Evolutionary conservation across 495 filamentous ascomycete genomes (phyloP).

Genomic region (Aspergillus kassunensis): DNA sequence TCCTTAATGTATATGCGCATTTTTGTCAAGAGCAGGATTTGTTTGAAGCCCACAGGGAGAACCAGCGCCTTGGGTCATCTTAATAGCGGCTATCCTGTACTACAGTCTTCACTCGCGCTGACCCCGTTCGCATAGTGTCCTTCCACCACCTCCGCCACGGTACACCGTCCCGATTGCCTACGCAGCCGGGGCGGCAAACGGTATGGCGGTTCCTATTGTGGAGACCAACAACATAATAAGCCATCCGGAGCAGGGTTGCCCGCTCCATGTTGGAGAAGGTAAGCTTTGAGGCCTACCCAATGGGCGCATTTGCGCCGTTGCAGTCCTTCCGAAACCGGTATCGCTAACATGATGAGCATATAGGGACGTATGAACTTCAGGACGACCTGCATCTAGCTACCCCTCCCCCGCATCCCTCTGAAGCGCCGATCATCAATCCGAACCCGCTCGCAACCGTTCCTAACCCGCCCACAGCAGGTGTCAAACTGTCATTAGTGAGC

Average conservation of each 20-base stretch:
- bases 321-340: too few relatives aligned
- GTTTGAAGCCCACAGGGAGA: too few relatives aligned
- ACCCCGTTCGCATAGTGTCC: slow-evolving; percentile 50
- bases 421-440: slow-evolving; percentile 75
- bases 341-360: slow-evolving; percentile 16
- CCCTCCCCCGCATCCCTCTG: slow-evolving; percentile 90
- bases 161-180: slow-evolving; percentile 67
- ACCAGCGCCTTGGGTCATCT: too few relatives aligned
- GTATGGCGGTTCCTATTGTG: slow-evolving; percentile 64
- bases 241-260: slow-evolving; percentile 65
- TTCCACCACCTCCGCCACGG: slow-evolving; percentile 80
- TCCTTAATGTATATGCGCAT: too few relatives aligned
- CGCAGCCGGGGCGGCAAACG: slow-evolving; percentile 59
- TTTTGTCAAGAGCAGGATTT: too few relatives aligned
- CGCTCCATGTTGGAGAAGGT: slow-evolving; percentile 93
- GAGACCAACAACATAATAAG: slow-evolving; percentile 88
- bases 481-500: slow-evolving; percentile 75
- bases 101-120: slow-evolving; percentile 4
- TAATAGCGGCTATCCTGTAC: too few relatives aligned
- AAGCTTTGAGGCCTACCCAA: slow-evolving; percentile 7
- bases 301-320: slow-evolving; percentile 6
- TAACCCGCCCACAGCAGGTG: slow-evolving; percentile 74
- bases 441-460: slow-evolving; percentile 87
- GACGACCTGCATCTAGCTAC: slow-evolving; percentile 91
- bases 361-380: slow-evolving; percentile 82